Evolutionary conservation across 306 rosid genomes (phyloP).

Genomic region (Myrica gale): DNA sequence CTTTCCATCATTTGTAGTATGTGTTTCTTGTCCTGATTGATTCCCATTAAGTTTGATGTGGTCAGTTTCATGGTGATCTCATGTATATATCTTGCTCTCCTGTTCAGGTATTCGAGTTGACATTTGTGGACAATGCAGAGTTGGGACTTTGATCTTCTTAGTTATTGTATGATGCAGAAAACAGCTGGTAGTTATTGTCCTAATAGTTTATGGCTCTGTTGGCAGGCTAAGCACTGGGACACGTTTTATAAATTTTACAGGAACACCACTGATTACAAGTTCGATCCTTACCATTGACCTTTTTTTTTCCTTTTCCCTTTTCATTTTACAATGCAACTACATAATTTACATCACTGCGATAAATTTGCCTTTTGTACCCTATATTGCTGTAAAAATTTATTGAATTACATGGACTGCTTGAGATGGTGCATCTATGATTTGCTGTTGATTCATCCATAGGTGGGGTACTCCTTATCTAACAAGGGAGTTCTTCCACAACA

Average conservation of each 20-base stretch:
- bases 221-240: slow-evolving; percentile 92
- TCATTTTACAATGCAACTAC: background rate
- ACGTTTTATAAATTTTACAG: slow-evolving; percentile 78
- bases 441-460: slow-evolving; percentile 44
- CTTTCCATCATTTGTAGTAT: no score
- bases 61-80: background rate
- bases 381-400: background rate
- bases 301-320: slow-evolving; percentile 1
- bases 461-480: slow-evolving; percentile 96
- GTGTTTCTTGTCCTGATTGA: no score
- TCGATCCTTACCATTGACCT: slow-evolving; percentile 28
- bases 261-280: slow-evolving; percentile 93
- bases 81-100: slow-evolving; percentile 2
- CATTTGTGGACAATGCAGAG: background rate
- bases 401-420: slow-evolving; percentile 14
- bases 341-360: background rate
- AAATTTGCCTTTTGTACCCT: background rate
- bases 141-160: background rate
- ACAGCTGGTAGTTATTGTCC: background rate
- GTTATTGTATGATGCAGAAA: background rate
- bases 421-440: slow-evolving; percentile 23
- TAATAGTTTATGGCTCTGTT: slow-evolving; percentile 21
- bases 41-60: no score
- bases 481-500: slow-evolving; percentile 75
- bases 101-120: slow-evolving; percentile 15